A percentile compares a stretch with the other conserved stretches of the same genome.
Conservation (phyloP, 805 yeast species). For the Yarrowia osloensis region DNA sequence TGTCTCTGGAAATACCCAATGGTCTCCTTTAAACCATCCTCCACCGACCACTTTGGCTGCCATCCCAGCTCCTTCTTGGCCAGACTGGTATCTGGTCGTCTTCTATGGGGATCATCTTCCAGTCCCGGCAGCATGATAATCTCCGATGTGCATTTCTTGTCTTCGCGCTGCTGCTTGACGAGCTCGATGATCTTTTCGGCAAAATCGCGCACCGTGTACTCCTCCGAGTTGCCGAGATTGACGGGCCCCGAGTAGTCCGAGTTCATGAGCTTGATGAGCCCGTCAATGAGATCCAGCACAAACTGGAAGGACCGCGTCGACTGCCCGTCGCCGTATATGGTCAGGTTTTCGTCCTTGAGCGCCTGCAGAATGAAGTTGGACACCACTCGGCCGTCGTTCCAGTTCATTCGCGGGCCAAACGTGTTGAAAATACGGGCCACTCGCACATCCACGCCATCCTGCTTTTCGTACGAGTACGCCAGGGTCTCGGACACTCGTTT, state of each 20-base stretch:
- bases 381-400: constrained; percentile 40
- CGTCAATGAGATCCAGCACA: constrained; percentile 39
- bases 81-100: constrained; percentile 37
- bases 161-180: constrained; percentile 33
- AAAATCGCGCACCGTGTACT: constrained; percentile 37
- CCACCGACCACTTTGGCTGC: constrained; percentile 38
- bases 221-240: constrained; percentile 39
- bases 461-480: constrained; percentile 38
- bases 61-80: constrained; percentile 36
- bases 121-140: constrained; percentile 35
- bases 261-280: constrained; percentile 38
- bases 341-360: constrained; percentile 36
- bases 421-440: constrained; percentile 40
- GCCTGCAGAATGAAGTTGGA: constrained; percentile 40
- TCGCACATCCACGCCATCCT: constrained; percentile 38
- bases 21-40: constrained; percentile 37
- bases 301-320: constrained; percentile 39
- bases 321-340: constrained; percentile 38
- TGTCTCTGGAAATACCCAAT: constrained; percentile 36
- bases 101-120: constrained; percentile 38
- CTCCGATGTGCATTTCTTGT: constrained; percentile 33
- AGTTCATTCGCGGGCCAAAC: constrained; percentile 40
- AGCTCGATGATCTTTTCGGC: constrained; percentile 36
- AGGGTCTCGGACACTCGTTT: constrained; percentile 39
- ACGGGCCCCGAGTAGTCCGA: constrained; percentile 38